Percentiles rank a stretch among this genome's conserved stretches.
Evolutionary conservation across 352 stramenopile species (phyloP).

Genomic region (Albugo candida): DNA sequence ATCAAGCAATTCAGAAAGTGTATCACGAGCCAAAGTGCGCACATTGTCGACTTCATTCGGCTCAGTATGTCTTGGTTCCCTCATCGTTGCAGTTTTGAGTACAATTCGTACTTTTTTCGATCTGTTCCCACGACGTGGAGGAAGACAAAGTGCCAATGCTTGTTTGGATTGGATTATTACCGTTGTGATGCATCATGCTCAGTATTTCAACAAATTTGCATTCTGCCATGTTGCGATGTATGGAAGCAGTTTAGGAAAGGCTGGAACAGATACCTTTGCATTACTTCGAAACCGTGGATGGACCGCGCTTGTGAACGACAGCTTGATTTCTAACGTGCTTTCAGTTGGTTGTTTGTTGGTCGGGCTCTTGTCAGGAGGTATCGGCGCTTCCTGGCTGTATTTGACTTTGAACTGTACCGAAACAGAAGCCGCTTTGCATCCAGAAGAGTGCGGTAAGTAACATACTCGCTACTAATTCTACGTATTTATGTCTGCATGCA

Average conservation of each 20-base stretch:
- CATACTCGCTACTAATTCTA: not conserved
- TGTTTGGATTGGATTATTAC: slow-evolving; percentile 67
- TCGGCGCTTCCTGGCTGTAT: slow-evolving; percentile 54
- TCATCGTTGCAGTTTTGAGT: slow-evolving; percentile 47
- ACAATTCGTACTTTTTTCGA: slow-evolving; percentile 48
- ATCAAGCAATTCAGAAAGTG: slow-evolving; percentile 43
- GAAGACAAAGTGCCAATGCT: slow-evolving; percentile 37
- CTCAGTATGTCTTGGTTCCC: slow-evolving; percentile 69
- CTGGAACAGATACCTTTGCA: slow-evolving; percentile 53
- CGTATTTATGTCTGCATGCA: not conserved
- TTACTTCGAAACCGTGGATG: slow-evolving; percentile 67
- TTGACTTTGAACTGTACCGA: slow-evolving; percentile 43
- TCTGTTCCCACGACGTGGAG: slow-evolving; percentile 41
- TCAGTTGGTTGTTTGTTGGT: slow-evolving; percentile 53
- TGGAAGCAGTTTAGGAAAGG: slow-evolving; percentile 57
- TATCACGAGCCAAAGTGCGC: slow-evolving; percentile 40
- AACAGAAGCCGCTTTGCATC: slow-evolving; percentile 17
- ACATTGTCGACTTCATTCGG: slow-evolving; percentile 55
- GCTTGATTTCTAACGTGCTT: slow-evolving; percentile 56
- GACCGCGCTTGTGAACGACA: slow-evolving; percentile 62
- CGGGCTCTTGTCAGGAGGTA: slow-evolving; percentile 41
- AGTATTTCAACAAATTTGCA: slow-evolving; percentile 79
- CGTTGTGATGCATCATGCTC: slow-evolving; percentile 45
- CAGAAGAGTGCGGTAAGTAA: slow-evolving; percentile 38
- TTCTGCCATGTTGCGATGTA: slow-evolving; percentile 77